phyloP scores from a whole-genome alignment of 345 rosid species.

The Combretum micranthum region DNA sequence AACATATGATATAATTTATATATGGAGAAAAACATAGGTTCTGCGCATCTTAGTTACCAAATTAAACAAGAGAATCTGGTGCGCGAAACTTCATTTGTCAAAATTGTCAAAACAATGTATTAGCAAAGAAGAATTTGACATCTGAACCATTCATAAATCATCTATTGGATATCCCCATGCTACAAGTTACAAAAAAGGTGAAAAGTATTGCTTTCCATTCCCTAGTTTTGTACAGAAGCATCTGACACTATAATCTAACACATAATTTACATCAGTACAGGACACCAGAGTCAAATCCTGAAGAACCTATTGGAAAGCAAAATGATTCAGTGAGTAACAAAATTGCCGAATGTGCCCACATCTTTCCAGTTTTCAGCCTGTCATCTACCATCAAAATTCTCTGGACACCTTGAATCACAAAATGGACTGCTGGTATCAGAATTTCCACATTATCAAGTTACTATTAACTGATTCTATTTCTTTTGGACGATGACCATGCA shows the following conservation, averaged over 20 bases:
- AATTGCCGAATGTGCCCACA: no score
- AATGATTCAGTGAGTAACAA: not conserved
- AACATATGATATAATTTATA: no score
- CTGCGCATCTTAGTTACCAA: no score
- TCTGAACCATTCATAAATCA: no score
- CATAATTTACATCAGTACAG: not conserved
- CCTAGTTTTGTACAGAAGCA: conserved; percentile 7
- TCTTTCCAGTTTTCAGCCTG: not conserved
- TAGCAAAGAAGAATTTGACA: no score
- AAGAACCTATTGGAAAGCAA: conserved; percentile 1
- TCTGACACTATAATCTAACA: not conserved
- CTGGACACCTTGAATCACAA: not conserved
- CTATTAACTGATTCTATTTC: conserved; percentile 29
- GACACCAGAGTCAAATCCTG: not conserved
- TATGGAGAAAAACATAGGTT: no score
- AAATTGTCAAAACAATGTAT: no score
- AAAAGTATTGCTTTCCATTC: not conserved
- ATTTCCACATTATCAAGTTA: not conserved
- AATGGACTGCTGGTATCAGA: not conserved
- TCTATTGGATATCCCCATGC: not conserved
- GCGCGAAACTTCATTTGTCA: no score
- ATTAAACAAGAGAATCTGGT: no score
- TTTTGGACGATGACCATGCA: conserved; percentile 57
- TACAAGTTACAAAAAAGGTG: not conserved
- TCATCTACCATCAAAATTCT: not conserved